Base-by-base conservation (phyloP, 2,329 filamentous ascomycete species). In the Paraconiothyrium brasiliense region DNA sequence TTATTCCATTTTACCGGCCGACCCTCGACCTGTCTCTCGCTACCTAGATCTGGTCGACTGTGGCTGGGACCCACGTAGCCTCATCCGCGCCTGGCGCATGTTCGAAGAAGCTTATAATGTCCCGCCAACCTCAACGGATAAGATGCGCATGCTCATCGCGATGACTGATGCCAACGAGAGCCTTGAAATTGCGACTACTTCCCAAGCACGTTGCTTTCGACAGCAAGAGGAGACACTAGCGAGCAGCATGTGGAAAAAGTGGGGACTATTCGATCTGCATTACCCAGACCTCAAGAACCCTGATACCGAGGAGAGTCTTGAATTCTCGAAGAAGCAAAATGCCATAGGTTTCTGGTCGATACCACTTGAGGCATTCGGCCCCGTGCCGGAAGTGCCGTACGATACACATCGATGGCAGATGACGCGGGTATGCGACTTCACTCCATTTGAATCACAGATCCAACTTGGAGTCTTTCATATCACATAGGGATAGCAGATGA, bases 51-150 rank as follows among this genome's bases (percentile, higher is more conserved):
- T 56, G 49, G 50, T 58, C n/a, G 35, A 51, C 27, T 55, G 52
- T 6, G 43, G 27, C 41, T 51, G 43, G 30, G 34, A 60, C 16
- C 61, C 54, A 9, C 44, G 54, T 7, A 44, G 54, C n/a, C 49
- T 60, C 16, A 58, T 63, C 13, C 49, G 49, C n/a, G 61, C 54
- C 48, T 63, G 61, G 58, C 61, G 49, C 37, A 59, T n/a, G 54
- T 44, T 63, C 30, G 61, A 63, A 37, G 43, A 22, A 20, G 54
- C 61, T 50, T 60, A 51, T 34, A 14, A 60, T 50, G 49, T 63
- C 16, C 16, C 16, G 10, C 58, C 61, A 11, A 55, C 37, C 10
- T 30, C 43, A 7, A 20, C 49, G 14, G 55, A 58, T 1, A 62
- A 24, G 44, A 58, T 58, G 49, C 56, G 55, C 55, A 35, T 62